Percentiles rank a stretch among this genome's conserved stretches.
Evolutionary conservation across 2,329 filamentous ascomycete species (phyloP).

Genomic region (Calcarisporium arbuscula): DNA sequence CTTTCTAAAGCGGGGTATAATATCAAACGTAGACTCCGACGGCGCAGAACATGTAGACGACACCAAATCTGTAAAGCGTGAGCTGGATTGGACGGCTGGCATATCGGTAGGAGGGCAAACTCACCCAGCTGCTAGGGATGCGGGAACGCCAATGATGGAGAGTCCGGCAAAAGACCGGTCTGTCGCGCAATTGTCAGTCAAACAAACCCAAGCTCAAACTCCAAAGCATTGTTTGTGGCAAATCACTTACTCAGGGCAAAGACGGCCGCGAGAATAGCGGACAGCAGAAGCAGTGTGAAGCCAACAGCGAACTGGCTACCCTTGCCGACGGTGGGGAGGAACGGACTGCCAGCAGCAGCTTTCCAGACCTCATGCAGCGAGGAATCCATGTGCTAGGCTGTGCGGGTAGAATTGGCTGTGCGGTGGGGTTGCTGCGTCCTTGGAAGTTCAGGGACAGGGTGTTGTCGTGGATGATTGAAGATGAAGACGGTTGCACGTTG

Average conservation of each 20-base stretch:
- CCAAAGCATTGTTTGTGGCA: not conserved
- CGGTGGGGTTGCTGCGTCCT: no score
- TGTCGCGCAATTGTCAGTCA: slow-evolving; percentile 31
- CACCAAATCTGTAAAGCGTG: slow-evolving; percentile 69
- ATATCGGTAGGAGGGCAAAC: no score
- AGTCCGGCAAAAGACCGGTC: slow-evolving; percentile 78
- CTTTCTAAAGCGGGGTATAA: slow-evolving; percentile 32
- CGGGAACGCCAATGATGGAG: slow-evolving; percentile 72
- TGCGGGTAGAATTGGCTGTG: no score
- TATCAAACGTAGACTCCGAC: slow-evolving; percentile 95
- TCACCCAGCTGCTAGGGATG: slow-evolving; percentile 85
- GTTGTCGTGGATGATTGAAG: no score
- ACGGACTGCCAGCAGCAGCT: slow-evolving; percentile 81
- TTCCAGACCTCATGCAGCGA: slow-evolving; percentile 89
- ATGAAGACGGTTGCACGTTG: no score
- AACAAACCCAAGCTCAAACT: slow-evolving; percentile 3
- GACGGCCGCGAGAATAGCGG: slow-evolving; percentile 65
- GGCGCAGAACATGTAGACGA: slow-evolving; percentile 98
- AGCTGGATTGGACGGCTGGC: no score
- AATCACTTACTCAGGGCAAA: slow-evolving; percentile 74
- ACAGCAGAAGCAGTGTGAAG: slow-evolving; percentile 66
- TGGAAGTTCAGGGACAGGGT: slow-evolving; percentile 21
- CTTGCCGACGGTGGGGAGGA: slow-evolving; percentile 74
- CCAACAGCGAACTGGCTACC: slow-evolving; percentile 76
- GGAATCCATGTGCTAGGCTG: slow-evolving; percentile 58